phyloP scores from a whole-genome alignment of 2,329 filamentous ascomycete genomes.

The Chaetoscypha palmicola region DNA sequence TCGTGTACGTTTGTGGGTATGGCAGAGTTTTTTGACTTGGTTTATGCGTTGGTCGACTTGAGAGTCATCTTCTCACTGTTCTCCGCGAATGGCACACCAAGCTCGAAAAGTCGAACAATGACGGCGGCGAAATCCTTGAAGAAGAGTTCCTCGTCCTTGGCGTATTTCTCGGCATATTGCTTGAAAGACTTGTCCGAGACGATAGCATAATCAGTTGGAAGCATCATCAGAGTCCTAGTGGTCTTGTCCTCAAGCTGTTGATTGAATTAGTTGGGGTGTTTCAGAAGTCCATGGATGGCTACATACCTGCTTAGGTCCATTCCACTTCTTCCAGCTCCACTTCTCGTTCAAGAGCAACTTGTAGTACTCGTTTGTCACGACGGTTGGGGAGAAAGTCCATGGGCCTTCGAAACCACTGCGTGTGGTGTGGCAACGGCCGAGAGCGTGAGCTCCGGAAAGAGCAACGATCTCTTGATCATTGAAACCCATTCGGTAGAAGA shows the following conservation, averaged over 20 bases:
- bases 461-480: conserved; percentile 96
- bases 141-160: conserved; percentile 83
- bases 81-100: conserved; percentile 81
- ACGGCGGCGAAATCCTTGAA: conserved; percentile 87
- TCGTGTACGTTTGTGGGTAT: conserved; percentile 6
- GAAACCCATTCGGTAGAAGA: conserved; percentile 97
- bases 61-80: conserved; percentile 55
- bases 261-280: conserved; percentile 1
- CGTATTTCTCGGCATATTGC: conserved; percentile 75
- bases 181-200: conserved; percentile 84
- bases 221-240: conserved; percentile 91
- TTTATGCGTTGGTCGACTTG: conserved; percentile 45
- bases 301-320: conserved; percentile 67
- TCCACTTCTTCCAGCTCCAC: conserved; percentile 88
- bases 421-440: conserved; percentile 83
- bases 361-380: conserved; percentile 94
- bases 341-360: conserved; percentile 82
- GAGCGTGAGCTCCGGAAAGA: conserved; percentile 74
- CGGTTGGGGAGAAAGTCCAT: conserved; percentile 87
- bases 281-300: neutral
- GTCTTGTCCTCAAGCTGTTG: conserved; percentile 74
- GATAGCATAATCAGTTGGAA: conserved; percentile 84
- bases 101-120: conserved; percentile 78
- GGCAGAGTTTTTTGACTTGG: neutral
- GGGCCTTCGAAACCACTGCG: conserved; percentile 83